phyloP scores from a whole-genome alignment of 129 eudicot genomes.

The Solidago caesia region DNA sequence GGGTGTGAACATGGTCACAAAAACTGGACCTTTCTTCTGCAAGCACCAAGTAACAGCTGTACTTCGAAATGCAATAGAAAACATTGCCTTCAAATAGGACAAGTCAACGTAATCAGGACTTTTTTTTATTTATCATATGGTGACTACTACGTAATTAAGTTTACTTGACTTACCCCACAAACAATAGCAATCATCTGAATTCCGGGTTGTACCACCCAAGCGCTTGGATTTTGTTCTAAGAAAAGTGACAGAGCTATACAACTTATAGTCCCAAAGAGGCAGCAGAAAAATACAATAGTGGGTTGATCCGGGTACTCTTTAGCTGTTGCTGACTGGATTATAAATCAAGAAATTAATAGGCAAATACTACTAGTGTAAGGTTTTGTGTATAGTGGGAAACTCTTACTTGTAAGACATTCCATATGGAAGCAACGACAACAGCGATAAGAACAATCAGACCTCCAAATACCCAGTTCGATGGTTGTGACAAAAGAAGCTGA shows the following conservation, averaged over 20 bases:
- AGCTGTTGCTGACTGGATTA: constrained; percentile 16
- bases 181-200: constrained; percentile 18
- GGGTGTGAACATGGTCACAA: constrained; percentile 25
- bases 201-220: constrained; percentile 21
- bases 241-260: constrained; percentile 12
- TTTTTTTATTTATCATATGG: background rate
- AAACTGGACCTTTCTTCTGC: constrained; percentile 34
- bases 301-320: constrained; percentile 27
- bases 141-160: background rate
- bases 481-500: background rate
- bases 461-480: constrained; percentile 24
- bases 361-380: no score
- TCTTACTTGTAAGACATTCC: constrained; percentile 30
- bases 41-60: constrained; percentile 26
- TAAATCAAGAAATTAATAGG: background rate
- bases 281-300: constrained; percentile 24
- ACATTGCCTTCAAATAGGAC: constrained; percentile 23
- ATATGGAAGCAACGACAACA: background rate
- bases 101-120: background rate
- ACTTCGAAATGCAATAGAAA: constrained; percentile 6
- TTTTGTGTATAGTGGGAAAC: background rate
- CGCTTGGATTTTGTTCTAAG: constrained; percentile 20
- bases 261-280: constrained; percentile 26
- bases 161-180: constrained; percentile 21
- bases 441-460: constrained; percentile 9